These are phyloP conservation scores for Leishmania arabica DNA, from an alignment of 208 protist genomes.

Conservation along the genomic window DNA sequence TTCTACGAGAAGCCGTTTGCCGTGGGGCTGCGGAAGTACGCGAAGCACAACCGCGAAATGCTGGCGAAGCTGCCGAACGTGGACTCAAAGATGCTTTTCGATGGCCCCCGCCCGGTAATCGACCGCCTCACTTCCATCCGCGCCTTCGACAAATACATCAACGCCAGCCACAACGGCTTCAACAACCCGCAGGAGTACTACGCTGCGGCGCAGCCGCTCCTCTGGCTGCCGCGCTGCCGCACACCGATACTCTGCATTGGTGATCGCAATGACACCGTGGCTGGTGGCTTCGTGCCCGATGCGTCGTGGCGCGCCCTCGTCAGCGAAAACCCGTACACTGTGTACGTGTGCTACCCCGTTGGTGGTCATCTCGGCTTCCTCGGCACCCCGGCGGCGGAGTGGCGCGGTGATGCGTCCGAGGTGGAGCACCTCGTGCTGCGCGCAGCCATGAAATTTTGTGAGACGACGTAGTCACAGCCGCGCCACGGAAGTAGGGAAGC, in stretches of 20 bases:
- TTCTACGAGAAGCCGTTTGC: conserved; percentile 39
- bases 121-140: conserved; percentile 29
- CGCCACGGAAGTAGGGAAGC: no score
- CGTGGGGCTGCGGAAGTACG: conserved; percentile 37
- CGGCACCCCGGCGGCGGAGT: conserved; percentile 31
- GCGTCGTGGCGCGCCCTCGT: conserved; percentile 37
- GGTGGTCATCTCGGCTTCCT: conserved; percentile 75
- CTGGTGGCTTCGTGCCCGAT: conserved; percentile 25
- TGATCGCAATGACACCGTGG: conserved; percentile 52
- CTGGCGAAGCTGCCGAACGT: conserved; percentile 39
- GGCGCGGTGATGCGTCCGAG: conserved; percentile 23
- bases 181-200: conserved; percentile 41
- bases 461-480: background rate
- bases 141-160: conserved; percentile 51
- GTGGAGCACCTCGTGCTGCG: conserved; percentile 25
- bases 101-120: conserved; percentile 22
- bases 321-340: conserved; percentile 23
- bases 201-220: conserved; percentile 42
- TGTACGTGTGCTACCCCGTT: conserved; percentile 49
- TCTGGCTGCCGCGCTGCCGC: conserved; percentile 27
- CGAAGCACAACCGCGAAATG: conserved; percentile 46
- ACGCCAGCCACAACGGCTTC: conserved; percentile 57
- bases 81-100: conserved; percentile 34
- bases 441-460: conserved; percentile 18
- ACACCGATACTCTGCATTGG: conserved; percentile 57